Evolutionary conservation across 2,329 filamentous ascomycete genomes (phyloP).

Genomic region (Stromatinia cepivora): DNA sequence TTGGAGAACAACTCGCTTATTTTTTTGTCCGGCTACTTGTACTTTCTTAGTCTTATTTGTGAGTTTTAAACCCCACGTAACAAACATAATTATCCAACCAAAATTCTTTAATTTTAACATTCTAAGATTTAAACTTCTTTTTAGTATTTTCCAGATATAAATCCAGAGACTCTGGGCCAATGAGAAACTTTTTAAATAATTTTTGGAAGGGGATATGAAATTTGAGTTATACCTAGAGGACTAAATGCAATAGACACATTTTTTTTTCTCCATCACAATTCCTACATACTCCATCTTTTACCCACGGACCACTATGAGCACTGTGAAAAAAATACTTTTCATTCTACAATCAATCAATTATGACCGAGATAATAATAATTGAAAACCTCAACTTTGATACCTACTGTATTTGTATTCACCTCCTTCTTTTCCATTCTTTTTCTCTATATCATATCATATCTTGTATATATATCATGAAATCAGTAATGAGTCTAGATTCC

Average conservation of each 20-base stretch:
- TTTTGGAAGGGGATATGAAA: no score
- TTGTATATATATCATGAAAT: constrained; percentile 12
- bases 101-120: not conserved
- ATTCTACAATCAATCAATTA: not conserved
- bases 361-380: no score
- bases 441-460: no score
- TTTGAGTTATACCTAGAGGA: no score
- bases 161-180: no score
- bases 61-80: no score
- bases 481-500: not conserved
- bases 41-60: not conserved
- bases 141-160: no score
- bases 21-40: constrained; percentile 13
- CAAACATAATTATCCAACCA: not conserved
- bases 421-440: not conserved
- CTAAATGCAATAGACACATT: no score
- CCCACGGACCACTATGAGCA: not conserved
- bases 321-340: constrained; percentile 1
- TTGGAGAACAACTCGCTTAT: constrained; percentile 17
- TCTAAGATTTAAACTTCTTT: not conserved
- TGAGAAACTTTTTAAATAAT: no score
- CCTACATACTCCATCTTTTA: not conserved
- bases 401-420: not conserved
- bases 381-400: no score
- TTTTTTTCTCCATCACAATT: no score